phyloP scores from a whole-genome alignment of 1,284 basidiomycete genomes.

The Schizopora paradoxa region DNA sequence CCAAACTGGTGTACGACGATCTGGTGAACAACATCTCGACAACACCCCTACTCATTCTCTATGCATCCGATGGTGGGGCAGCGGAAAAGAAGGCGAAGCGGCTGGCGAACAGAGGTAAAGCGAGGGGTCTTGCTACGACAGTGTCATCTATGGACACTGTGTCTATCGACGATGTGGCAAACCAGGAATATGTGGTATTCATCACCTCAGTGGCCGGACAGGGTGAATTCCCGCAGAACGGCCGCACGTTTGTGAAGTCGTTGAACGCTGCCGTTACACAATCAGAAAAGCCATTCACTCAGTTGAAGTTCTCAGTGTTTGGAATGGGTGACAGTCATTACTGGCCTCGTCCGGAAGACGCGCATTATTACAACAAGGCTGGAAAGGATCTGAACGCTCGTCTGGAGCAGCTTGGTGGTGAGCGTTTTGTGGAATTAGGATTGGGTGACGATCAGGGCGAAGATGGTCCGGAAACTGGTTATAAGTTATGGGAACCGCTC shows the following conservation, averaged over 20 bases:
- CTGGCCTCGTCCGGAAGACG: constrained; percentile 96
- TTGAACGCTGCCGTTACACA: constrained; percentile 62
- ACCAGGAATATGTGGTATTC: constrained; percentile 83
- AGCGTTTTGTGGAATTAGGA: constrained; percentile 70
- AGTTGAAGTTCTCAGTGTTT: constrained; percentile 81
- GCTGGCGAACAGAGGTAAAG: constrained; percentile 77
- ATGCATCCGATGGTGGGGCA: constrained; percentile 90
- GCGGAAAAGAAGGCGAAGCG: constrained; percentile 96
- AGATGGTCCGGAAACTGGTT: constrained; percentile 94
- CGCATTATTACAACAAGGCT: constrained; percentile 97
- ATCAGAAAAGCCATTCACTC: constrained; percentile 50
- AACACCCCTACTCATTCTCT: constrained; percentile 84
- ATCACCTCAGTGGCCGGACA: constrained; percentile 98
- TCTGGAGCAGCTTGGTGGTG: constrained; percentile 70
- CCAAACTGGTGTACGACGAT: constrained; percentile 82
- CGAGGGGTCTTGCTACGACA: constrained; percentile 77
- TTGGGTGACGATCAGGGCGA: constrained; percentile 98
- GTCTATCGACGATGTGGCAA: constrained; percentile 65
- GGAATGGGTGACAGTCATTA: constrained; percentile 98
- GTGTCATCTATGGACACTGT: constrained; percentile 74
- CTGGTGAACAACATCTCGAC: constrained; percentile 85
- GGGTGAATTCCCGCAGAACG: constrained; percentile 97
- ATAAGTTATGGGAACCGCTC: constrained; percentile 90
- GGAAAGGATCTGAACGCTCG: constrained; percentile 85
- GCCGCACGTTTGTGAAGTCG: constrained; percentile 85